These are phyloP conservation scores for Hymenoscyphus albidus DNA, from an alignment of 2,329 filamentous ascomycete species.

Conservation along the genomic window DNA sequence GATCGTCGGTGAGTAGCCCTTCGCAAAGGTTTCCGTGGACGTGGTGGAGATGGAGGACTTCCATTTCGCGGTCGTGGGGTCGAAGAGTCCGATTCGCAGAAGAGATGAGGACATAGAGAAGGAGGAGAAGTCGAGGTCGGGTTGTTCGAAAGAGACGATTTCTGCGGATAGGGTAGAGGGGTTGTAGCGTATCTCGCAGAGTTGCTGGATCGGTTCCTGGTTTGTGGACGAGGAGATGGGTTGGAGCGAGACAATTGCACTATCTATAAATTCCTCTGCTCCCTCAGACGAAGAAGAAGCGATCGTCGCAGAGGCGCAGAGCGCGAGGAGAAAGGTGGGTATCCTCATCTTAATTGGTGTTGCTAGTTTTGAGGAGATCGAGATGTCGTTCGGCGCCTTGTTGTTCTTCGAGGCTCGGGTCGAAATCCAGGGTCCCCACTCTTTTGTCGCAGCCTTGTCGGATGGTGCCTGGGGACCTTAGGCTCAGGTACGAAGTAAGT, in stretches of 20 bases:
- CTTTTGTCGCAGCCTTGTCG: not conserved
- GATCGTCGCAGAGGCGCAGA: conserved; percentile 31
- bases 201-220: conserved; percentile 34
- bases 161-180: conserved; percentile 42
- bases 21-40: conserved; percentile 54
- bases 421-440: not conserved
- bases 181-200: conserved; percentile 57
- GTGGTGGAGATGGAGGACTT: conserved; percentile 53
- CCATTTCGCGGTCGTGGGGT: conserved; percentile 46
- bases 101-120: not conserved
- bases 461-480: not conserved
- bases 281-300: conserved; percentile 15
- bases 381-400: not conserved
- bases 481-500: not conserved
- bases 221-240: conserved; percentile 19
- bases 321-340: conserved; percentile 42
- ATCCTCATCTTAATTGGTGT: conserved; percentile 31
- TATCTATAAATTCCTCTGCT: conserved; percentile 35
- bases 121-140: not conserved
- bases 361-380: not conserved
- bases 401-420: too few relatives aligned
- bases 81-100: conserved; percentile 56
- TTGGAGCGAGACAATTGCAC: conserved; percentile 32
- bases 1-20: conserved; percentile 57
- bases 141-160: conserved; percentile 34